Evolutionary conservation across 495 filamentous ascomycete genomes (phyloP), one percentile per base, ranked within the genome.

Genomic region (Coniosporium apollinis): DNA sequence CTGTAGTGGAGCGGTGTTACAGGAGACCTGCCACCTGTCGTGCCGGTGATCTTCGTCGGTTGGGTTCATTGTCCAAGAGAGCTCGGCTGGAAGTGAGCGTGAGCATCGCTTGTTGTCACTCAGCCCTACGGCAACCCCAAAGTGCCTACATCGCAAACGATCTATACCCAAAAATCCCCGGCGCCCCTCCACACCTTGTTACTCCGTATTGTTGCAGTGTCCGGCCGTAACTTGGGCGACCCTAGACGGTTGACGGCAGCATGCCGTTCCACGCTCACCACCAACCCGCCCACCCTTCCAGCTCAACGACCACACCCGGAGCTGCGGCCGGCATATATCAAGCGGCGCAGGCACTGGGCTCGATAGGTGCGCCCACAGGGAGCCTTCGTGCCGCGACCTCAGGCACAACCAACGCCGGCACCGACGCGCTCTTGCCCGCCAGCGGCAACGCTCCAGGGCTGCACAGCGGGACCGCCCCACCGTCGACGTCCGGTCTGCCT

Each of bases 291-390:
- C 19, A 36, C 22, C 17, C n/a, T n/a, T n/a, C n/a, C n/a, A n/a
- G 8, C 15, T 15, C 33, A 4, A 25, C 20, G n/a, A 19, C 19
- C 37, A 29, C 32, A 14, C 41, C 49, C 9, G 45, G 45, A 11
- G 38, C 48, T 11, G 40, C 40, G 15, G 25, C 37, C 16, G 52
- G 52, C 31, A 46, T 57, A 34, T 58, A 52, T 40, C 58, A 64
- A 45, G 56, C 58, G 24, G 55, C 62, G 19, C 60, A 60, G 42
- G 45, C 55, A 30, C 45, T 67, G 49, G 61, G 58, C 46, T 64
- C 57, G 30, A 58, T 66, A 42, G 65, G 62, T 40, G 61, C 65
- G 39, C 61, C 60, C 8, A 44, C 50, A 17, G 58, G 56, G 26
- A 58, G 55, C 25, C 40, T 55, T 18, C 53, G 53, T 36, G 41